Evolutionary conservation across 768 basidiomycete species (phyloP), one percentile per base, ranked within the genome.

Genomic region (Pleurotus cornucopiae): DNA sequence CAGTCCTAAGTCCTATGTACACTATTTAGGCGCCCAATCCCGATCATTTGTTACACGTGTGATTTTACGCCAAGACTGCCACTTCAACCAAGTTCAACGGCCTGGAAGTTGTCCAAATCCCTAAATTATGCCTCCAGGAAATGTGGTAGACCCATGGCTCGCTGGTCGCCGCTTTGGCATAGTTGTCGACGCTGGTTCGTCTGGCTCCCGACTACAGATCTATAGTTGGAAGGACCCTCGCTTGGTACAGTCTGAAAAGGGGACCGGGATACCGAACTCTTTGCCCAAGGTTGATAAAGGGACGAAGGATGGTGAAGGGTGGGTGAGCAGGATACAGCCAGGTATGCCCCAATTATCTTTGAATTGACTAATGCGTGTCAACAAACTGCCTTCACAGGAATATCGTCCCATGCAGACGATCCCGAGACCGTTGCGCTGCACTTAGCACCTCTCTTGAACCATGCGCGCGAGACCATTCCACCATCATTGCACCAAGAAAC

Each of bases 121-220:
- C 26, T 30, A n/a, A 39, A 38, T 23, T 39, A 91, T 94, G 91
- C 86, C 89, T 45, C 88, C 91, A 48, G 86, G 88, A 57, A 82
- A 79, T 57, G 81, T 74, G 53, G 77, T 77, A 62, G 83, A 91
- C 67, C 72, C 85, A 59, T 94, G 91, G 91, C 80, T 90, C 55
- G 72, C 80, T 58, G 84, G 84, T 55, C 85, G 93, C 62, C 85
- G 87, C 63, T 96, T 93, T 71, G 94, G 92, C 58, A 82, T 98
- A 58, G 94, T 98, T 60, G 92, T 99, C 70, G 97, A 99, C 76
- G 97, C 97, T 67, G 97, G 97, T 58, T 97, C 94, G 68, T 98
- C 94, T 20, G 97, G 97, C 25, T 98, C 96, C 4, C 78, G 97
- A 54, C 76, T 98, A 37, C 95, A 98, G 69, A 93, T 98, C 62